These are phyloP conservation scores for Aureoboletus auriporus DNA, from an alignment of 768 basidiomycete genomes.

Conservation along the genomic window DNA sequence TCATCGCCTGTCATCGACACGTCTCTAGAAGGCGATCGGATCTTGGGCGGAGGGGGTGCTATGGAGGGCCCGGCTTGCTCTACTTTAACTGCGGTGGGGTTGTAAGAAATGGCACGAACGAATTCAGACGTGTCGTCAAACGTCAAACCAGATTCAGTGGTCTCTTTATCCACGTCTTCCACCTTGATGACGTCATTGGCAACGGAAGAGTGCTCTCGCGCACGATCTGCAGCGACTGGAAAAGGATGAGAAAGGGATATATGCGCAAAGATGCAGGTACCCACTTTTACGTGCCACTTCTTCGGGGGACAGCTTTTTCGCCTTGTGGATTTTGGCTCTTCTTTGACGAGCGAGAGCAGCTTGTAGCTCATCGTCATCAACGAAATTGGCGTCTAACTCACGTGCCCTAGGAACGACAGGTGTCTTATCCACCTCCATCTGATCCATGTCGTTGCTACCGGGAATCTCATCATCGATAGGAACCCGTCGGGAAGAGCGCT, in stretches of 20 bases:
- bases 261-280: slow-evolving; percentile 19
- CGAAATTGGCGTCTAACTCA: slow-evolving; percentile 83
- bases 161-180: slow-evolving; percentile 44
- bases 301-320: slow-evolving; percentile 75
- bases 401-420: slow-evolving; percentile 63
- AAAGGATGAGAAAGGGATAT: not conserved
- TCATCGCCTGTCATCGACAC: slow-evolving; percentile 62
- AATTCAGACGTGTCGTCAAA: slow-evolving; percentile 99
- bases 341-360: slow-evolving; percentile 85
- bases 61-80: slow-evolving; percentile 39
- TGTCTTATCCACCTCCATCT: slow-evolving; percentile 80
- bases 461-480: slow-evolving; percentile 38
- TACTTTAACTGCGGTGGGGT: slow-evolving; percentile 50
- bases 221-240: slow-evolving; percentile 62
- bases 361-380: slow-evolving; percentile 98
- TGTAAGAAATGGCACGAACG: slow-evolving; percentile 76
- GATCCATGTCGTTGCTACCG: slow-evolving; percentile 17
- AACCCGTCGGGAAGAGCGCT: slow-evolving; percentile 66
- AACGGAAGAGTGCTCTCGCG: slow-evolving; percentile 44
- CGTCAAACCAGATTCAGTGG: slow-evolving; percentile 51
- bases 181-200: slow-evolving; percentile 40
- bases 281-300: slow-evolving; percentile 75
- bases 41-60: slow-evolving; percentile 25
- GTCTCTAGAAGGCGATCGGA: slow-evolving; percentile 44
- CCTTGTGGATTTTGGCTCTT: slow-evolving; percentile 73